These are phyloP conservation scores for Cordia subcordata DNA, from an alignment of 257 asterid genomes.

Conservation along the genomic window DNA sequence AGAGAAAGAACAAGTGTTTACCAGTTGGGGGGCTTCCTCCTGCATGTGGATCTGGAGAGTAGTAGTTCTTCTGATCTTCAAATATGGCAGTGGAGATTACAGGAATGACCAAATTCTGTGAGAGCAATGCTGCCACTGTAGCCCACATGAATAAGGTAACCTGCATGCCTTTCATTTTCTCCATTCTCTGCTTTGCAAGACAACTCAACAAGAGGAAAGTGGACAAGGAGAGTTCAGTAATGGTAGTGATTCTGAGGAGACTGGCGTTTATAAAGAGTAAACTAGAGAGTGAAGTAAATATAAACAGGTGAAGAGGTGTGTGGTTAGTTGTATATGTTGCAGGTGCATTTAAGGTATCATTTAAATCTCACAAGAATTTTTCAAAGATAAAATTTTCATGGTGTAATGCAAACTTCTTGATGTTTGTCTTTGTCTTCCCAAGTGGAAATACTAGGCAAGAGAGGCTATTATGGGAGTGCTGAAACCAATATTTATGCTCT, in stretches of 20 bases:
- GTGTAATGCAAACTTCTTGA: conserved; percentile 11
- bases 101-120: conserved; percentile 43
- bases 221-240: conserved; percentile 8
- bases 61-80: conserved; percentile 59
- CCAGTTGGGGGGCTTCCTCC: conserved; percentile 49
- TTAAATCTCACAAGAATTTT: conserved; percentile 26
- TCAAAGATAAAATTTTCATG: conserved; percentile 1
- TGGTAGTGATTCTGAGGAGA: conserved; percentile 34
- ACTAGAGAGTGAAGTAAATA: conserved; percentile 45
- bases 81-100: conserved; percentile 30
- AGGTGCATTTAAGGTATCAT: conserved; percentile 53
- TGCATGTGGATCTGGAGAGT: conserved; percentile 46
- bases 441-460: background rate
- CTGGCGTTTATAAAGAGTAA: conserved; percentile 7
- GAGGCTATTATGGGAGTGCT: conserved; percentile 2
- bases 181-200: conserved; percentile 24
- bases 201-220: background rate
- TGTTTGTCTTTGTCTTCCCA: conserved; percentile 3
- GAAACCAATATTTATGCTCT: background rate
- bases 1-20: conserved; percentile 11
- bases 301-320: conserved; percentile 53
- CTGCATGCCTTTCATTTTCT: conserved; percentile 29
- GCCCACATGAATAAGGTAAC: conserved; percentile 45
- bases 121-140: conserved; percentile 42
- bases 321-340: conserved; percentile 63